A percentile compares a stretch with the other conserved stretches of the same genome.
Evolutionary conservation across 305 asterid genomes (phyloP).

Genomic region (Fraxinus ornus): DNA sequence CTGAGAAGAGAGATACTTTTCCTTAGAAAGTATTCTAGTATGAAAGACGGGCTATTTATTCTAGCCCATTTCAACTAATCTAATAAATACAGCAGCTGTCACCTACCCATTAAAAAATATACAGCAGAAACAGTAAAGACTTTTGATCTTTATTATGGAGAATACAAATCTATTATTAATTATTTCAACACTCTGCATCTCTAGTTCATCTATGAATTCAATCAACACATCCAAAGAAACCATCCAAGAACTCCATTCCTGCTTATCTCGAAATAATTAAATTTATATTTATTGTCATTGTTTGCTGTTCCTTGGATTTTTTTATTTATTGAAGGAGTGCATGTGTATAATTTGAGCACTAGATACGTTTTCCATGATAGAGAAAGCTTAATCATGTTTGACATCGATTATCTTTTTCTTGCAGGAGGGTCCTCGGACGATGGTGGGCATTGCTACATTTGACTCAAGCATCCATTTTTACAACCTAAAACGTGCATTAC

Average conservation of each 20-base stretch:
- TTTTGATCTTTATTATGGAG: neutral
- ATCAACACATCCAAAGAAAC: neutral
- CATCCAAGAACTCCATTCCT: neutral
- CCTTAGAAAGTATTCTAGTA: neutral
- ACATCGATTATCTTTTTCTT: conserved; percentile 12
- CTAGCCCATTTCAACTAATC: neutral
- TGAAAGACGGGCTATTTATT: neutral
- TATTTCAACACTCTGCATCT: neutral
- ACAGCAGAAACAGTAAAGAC: neutral
- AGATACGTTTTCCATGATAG: neutral
- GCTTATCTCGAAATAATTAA: neutral
- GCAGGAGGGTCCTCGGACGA: conserved; percentile 62
- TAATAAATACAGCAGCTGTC: neutral
- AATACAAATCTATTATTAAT: neutral
- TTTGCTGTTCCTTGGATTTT: neutral
- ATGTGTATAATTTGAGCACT: neutral
- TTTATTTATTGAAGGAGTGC: neutral
- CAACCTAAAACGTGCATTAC: conserved; percentile 66
- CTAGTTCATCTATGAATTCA: neutral
- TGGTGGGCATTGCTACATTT: conserved; percentile 64
- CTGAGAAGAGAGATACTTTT: neutral
- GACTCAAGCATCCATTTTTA: conserved; percentile 63
- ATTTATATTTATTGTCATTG: neutral
- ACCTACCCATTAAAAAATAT: neutral
- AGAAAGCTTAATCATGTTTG: neutral